These are phyloP conservation scores for Erythrophleum fordii DNA, from an alignment of 306 rosid species.

Conservation along the genomic window DNA sequence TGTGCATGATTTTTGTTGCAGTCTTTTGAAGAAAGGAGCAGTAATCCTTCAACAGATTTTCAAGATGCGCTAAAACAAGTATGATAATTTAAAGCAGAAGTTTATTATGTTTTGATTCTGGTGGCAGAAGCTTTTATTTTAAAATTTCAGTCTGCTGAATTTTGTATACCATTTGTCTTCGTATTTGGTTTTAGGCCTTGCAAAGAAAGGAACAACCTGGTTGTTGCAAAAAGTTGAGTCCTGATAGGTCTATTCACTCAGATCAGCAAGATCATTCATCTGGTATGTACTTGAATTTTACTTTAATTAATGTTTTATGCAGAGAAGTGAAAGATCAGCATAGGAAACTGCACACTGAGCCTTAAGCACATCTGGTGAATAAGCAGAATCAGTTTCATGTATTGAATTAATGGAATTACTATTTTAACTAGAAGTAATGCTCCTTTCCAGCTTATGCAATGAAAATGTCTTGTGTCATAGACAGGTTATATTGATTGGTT, in stretches of 20 bases:
- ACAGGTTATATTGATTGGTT: not conserved
- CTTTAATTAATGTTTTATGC: constrained; percentile 7
- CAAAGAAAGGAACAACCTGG: constrained; percentile 40
- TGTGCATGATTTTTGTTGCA: constrained; percentile 31
- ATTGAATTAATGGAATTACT: not conserved
- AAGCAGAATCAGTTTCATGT: not conserved
- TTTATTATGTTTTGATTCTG: constrained; percentile 27
- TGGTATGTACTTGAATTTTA: constrained; percentile 42
- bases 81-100: constrained; percentile 21
- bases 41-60: constrained; percentile 59
- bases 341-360: no score
- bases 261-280: constrained; percentile 43
- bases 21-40: constrained; percentile 61
- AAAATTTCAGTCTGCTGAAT: constrained; percentile 30
- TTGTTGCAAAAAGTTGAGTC: constrained; percentile 26
- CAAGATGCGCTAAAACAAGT: constrained; percentile 62
- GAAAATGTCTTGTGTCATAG: not conserved
- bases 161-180: not conserved
- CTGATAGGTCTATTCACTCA: constrained; percentile 4
- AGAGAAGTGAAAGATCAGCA: no score
- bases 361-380: no score
- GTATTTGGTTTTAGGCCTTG: constrained; percentile 48
- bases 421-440: not conserved
- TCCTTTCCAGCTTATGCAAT: not conserved
- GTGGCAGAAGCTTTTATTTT: constrained; percentile 2